These are phyloP conservation scores for Peronospora belbahrii DNA, from an alignment of 352 stramenopile genomes.

Conservation along the genomic window DNA sequence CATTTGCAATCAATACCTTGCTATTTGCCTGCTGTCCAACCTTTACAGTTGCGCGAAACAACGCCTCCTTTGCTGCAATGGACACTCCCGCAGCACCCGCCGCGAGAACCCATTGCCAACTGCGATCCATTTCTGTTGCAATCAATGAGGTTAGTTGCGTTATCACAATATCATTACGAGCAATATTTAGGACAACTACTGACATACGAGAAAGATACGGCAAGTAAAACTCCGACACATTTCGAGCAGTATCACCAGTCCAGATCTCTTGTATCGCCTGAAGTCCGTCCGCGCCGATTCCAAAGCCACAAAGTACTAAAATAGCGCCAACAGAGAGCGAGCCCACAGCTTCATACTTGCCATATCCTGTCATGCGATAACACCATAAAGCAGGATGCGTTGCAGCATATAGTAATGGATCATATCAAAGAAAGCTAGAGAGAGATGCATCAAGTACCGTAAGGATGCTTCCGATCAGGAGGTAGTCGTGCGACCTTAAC, in stretches of 20 bases:
- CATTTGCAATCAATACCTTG: conserved; percentile 95
- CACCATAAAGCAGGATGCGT: background rate
- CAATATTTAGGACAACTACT: background rate
- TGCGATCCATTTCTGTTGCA: conserved; percentile 37
- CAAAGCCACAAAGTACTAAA: conserved; percentile 59
- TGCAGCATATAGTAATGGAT: background rate
- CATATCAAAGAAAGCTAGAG: background rate
- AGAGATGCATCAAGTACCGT: conserved; percentile 30
- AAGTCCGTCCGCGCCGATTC: conserved; percentile 69
- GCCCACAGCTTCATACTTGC: conserved; percentile 85
- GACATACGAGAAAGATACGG: conserved; percentile 38
- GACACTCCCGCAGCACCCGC: conserved; percentile 81
- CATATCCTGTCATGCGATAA: conserved; percentile 65
- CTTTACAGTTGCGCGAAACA: conserved; percentile 89
- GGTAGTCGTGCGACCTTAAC: conserved; percentile 89
- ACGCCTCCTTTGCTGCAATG: conserved; percentile 91
- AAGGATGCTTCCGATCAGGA: conserved; percentile 90
- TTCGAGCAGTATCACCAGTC: conserved; percentile 21
- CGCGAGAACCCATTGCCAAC: conserved; percentile 60
- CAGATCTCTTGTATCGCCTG: conserved; percentile 67
- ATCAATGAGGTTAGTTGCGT: background rate
- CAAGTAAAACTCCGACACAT: conserved; percentile 32
- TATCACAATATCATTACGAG: background rate
- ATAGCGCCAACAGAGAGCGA: conserved; percentile 83
- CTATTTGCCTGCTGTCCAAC: conserved; percentile 91